Base-by-base conservation (phyloP, 768 basidiomycete genomes). In the Suillus cothurnatus region DNA sequence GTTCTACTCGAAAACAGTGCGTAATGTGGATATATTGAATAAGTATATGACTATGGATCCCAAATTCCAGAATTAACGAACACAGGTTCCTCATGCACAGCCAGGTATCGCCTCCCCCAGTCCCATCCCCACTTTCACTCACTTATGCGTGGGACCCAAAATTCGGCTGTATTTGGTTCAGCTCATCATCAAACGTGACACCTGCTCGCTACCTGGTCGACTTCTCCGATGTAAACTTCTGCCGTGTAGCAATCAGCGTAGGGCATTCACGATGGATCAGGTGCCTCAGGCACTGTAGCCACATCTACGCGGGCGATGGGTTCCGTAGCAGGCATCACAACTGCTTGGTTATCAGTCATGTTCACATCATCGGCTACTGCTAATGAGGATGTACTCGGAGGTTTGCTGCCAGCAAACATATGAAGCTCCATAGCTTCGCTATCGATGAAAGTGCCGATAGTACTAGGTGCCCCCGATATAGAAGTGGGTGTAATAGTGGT, bases 161-260 rank as follows among this genome's bases (percentile, higher is more conserved):
- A 23, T 17, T 11, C 0, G 19, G 57, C 8, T 26, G 17, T 9
- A 12, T 9, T 26, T 26, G 2, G 23, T 26, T 88, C 32, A 21
- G 3, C 17, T 68, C 23, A 60, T 66, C 50, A 23, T 38, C 50
- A 55, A 28, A 26, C 58, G 47, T 63, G 53, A 26, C 59, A 49
- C n/a, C 61, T 43, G 21, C 34, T 56, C 12, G 19, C 59, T 3
- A 56, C 62, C 41, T 41, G 50, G 38, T 65, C 61, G 8, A 62
- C 63, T 26, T 61, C 61, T 11, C 31, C 9, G 1, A 61, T 45
- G 12, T 31, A 43, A 1, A 32, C 52, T 43, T 62, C 59, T 38
- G 6, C 32, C 23, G 17, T 12, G n/a, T 19, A 6, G 23, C 2
- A 28, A 11, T 28, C 19, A 11, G 19, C 19, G 26, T 39, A 38